phyloP scores from a whole-genome alignment of 2,329 filamentous ascomycete species.

The Colletotrichum sp. region DNA sequence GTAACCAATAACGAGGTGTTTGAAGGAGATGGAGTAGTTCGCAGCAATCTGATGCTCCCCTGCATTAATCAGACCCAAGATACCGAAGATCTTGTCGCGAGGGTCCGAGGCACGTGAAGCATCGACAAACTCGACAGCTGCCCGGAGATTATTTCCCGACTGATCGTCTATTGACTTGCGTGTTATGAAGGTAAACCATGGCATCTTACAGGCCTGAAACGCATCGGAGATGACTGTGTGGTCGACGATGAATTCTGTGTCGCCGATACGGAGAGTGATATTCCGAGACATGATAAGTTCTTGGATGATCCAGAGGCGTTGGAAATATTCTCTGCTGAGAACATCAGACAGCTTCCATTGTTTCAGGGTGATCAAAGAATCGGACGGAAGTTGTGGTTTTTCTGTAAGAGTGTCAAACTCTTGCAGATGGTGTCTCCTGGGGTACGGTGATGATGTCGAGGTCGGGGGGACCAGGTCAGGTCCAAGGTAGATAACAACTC shows the following conservation, averaged over 20 bases:
- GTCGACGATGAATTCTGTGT: accelerated
- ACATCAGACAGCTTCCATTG: accelerated
- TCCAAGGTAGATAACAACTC: accelerated
- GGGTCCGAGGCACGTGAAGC: background rate
- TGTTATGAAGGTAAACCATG: background rate
- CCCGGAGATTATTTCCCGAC: background rate
- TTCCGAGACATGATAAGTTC: background rate
- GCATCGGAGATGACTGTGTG: accelerated
- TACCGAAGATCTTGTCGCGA: background rate
- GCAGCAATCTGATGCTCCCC: accelerated
- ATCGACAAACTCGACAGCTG: accelerated
- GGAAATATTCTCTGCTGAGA: accelerated
- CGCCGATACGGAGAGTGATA: accelerated
- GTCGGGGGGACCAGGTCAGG: accelerated
- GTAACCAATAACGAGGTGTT: background rate
- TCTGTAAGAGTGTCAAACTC: accelerated
- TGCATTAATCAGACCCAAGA: accelerated
- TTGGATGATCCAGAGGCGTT: background rate
- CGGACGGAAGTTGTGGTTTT: accelerated
- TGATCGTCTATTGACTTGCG: accelerated
- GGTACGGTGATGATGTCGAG: accelerated
- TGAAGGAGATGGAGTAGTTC: accelerated
- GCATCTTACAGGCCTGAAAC: accelerated
- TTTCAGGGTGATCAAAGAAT: accelerated
- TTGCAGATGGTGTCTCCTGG: accelerated